Evolutionary conservation across 106 monocot genomes (phyloP), one percentile per base, ranked within the genome.

Genomic region (Allium cepa): DNA sequence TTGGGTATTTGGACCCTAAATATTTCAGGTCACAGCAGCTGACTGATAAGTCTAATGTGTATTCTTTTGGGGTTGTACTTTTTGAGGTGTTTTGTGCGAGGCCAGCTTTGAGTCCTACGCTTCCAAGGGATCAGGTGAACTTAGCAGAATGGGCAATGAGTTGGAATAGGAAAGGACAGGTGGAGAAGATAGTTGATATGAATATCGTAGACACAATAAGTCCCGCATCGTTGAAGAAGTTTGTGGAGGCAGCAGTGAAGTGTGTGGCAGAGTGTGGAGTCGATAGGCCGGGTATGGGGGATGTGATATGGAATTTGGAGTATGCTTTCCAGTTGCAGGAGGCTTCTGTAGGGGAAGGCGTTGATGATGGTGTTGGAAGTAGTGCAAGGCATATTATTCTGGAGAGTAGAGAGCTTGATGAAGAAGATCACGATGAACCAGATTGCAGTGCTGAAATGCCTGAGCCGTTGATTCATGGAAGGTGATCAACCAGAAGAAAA

Each of bases 281-380:
- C 4, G 79, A 89, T 62, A 45, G 88, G 13, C 88, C 88, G 8
- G 28, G 79, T 16, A 89, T 89, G 88, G 88, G 88, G 2, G 88
- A 89, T 66, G 84, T 89, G 49, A 67, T 89, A 49, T 89, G 88
- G 88, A 89, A 84, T 49, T 79, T 89, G 7, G 88, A 84, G 82
- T 89, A 82, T 63, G 76, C 84, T 7, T 57, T 89, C 47, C 88
- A 89, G 72, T 72, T 89, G 2, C 84, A 89, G 56, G 88, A 88
- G 59, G 72, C 81, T 9, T 73, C 70, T 15, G 53, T 70, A 60
- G 81, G 72, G n/a, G 65, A 79, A 73, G 73, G 71, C 26, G 72
- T 58, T 15, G 80, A 80, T 68, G 76, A 71, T 26, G 57, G 64
- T 11, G 26, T 64, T 2, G 69, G 57, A 2, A 63, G 45, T 28